phyloP scores from a whole-genome alignment of 129 eudicot genomes.

The Lonicera japonica region DNA sequence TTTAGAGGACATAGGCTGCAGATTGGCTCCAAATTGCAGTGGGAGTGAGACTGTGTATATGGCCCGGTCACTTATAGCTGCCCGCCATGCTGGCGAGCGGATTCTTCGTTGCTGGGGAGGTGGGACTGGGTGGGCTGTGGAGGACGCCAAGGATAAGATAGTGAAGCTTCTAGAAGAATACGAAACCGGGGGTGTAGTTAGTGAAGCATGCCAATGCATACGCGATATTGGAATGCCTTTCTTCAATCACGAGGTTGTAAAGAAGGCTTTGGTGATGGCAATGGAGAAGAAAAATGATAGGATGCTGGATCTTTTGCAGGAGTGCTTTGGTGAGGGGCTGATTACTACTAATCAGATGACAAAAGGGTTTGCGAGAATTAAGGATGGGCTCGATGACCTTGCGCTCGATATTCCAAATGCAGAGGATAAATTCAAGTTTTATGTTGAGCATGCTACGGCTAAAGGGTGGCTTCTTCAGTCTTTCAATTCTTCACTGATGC shows the following conservation, averaged over 20 bases:
- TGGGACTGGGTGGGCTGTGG: constrained; percentile 93
- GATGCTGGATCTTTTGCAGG: constrained; percentile 71
- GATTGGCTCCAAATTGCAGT: constrained; percentile 47
- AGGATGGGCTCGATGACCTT: constrained; percentile 72
- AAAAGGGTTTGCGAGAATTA: constrained; percentile 66
- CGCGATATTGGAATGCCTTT: constrained; percentile 84
- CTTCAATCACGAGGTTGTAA: constrained; percentile 87
- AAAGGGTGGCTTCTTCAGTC: constrained; percentile 58
- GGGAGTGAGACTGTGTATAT: constrained; percentile 65
- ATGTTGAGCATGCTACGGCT: constrained; percentile 49
- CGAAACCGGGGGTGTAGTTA: constrained; percentile 64
- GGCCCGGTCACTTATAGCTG: constrained; percentile 57
- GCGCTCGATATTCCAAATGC: constrained; percentile 90
- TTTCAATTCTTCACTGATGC: constrained; percentile 17
- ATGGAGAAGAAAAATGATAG: constrained; percentile 89
- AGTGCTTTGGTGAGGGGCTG: constrained; percentile 73
- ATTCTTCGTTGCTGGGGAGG: constrained; percentile 90
- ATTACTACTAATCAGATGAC: constrained; percentile 85
- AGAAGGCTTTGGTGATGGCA: constrained; percentile 81
- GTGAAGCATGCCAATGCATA: constrained; percentile 82
- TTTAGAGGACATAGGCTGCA: constrained; percentile 54
- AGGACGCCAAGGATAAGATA: constrained; percentile 85
- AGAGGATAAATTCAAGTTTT: constrained; percentile 37
- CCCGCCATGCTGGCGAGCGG: constrained; percentile 86
- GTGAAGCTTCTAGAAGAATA: constrained; percentile 72